These are phyloP conservation scores for Moesziomyces sp. DNA, from an alignment of 1,284 basidiomycete genomes.

Conservation along the genomic window DNA sequence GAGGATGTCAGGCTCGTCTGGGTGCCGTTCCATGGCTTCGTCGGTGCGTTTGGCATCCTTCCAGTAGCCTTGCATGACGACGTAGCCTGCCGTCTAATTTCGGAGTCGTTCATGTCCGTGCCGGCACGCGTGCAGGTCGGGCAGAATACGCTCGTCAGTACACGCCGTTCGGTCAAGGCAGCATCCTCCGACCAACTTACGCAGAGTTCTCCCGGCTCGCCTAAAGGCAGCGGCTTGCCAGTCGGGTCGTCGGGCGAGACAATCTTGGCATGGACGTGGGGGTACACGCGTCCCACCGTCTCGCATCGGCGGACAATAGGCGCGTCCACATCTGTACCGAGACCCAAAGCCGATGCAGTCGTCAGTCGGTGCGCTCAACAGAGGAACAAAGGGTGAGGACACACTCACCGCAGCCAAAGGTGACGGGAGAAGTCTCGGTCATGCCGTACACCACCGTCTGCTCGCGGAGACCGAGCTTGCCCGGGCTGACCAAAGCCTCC, in stretches of 20 bases:
- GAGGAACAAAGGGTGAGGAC: neutral
- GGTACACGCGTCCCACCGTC: conserved; percentile 80
- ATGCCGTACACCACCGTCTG: conserved; percentile 75
- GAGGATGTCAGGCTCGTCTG: conserved; percentile 69
- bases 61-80: conserved; percentile 87
- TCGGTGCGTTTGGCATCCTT: conserved; percentile 77
- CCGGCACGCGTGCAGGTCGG: conserved; percentile 9
- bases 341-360: neutral
- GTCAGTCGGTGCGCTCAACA: neutral
- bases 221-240: conserved; percentile 60
- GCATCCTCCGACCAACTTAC: conserved; percentile 21
- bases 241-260: conserved; percentile 72
- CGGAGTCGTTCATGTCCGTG: conserved; percentile 4
- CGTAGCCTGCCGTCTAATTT: conserved; percentile 75
- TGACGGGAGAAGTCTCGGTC: conserved; percentile 75
- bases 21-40: conserved; percentile 74
- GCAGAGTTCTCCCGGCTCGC: conserved; percentile 77
- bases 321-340: conserved; percentile 69
- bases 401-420: conserved; percentile 73
- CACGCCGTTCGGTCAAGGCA: neutral
- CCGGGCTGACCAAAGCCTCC: conserved; percentile 70
- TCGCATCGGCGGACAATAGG: conserved; percentile 79
- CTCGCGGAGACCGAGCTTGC: conserved; percentile 72
- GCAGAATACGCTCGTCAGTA: conserved; percentile 5
- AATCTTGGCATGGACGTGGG: conserved; percentile 81